Percentiles rank a stretch among this genome's conserved stretches.
These are phyloP conservation scores for Cyanidium caldarium DNA, from an alignment of 23 red algal species.

Conservation along the genomic window DNA sequence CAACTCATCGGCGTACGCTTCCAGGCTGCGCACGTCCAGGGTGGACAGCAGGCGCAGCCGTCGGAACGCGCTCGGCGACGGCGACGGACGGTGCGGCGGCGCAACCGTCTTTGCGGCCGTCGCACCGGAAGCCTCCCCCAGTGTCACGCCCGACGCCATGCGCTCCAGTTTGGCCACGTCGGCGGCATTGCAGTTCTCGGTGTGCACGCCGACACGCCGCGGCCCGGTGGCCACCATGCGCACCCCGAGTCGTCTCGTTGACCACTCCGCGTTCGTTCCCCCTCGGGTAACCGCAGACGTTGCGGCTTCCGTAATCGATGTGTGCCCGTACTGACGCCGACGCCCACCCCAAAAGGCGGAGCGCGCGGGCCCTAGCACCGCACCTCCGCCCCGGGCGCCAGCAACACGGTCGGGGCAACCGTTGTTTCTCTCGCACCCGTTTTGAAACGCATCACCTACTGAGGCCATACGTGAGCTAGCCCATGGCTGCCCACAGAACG, in stretches of 20 bases:
- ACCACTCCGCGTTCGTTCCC: no score
- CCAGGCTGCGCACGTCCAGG: neutral
- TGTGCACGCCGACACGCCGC: no score
- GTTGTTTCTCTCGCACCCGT: neutral
- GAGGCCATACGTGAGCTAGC: no score
- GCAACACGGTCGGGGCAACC: conserved; percentile 6
- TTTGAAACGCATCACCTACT: no score
- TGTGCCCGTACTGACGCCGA: neutral
- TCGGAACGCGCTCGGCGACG: neutral
- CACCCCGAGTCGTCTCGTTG: neutral
- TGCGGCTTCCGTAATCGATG: neutral
- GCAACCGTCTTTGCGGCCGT: neutral
- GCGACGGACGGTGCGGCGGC: neutral
- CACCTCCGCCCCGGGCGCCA: neutral
- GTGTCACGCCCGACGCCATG: neutral
- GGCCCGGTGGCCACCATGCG: neutral
- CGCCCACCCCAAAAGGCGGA: neutral
- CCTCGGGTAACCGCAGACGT: neutral
- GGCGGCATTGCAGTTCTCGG: neutral
- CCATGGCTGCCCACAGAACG: no score
- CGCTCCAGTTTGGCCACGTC: neutral
- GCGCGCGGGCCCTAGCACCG: neutral
- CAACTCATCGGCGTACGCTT: neutral
- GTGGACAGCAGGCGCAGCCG: neutral
- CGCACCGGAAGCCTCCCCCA: neutral